Base-by-base conservation (phyloP, 768 basidiomycete species). In the Boletellus ananas region DNA sequence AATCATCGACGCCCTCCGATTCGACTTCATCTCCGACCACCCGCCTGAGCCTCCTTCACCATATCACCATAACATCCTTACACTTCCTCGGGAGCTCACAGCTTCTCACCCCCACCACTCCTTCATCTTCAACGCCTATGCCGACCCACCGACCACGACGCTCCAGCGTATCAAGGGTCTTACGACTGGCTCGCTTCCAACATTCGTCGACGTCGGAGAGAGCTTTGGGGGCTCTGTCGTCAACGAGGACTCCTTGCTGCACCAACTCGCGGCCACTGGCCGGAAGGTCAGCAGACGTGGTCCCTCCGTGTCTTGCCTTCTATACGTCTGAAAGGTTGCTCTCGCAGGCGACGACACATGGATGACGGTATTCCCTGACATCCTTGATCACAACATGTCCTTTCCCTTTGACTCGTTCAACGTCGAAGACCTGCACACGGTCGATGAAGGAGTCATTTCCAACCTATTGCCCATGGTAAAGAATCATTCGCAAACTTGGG, bases 301-400 rank as follows among this genome's bases (percentile, higher is more conserved):
- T 10, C 25, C 7, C 20, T 41, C 17, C 16, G 18, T 12, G 23
- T n/a, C 16, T 6, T 44, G 21, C n/a, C 45, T 37, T 54, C 46
- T 41, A 42, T 43, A 55, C 38, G 6, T 48, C 31, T 51, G 49
- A 69, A 73, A 88, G 79, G 70, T 90, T 45, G 90, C 87, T 1
- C 87, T 97, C 65, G 91, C 91, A 84, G 95, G 96, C 0, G 95
- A 98, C 61, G 93, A 98, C 66, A 99, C 96, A 0, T 99, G 96
- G 96, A 80, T 88, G 68, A 79, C 84, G 1, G 79, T 94, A 12
- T 99, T 94, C 62, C 91, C 94, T 0, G 71, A 79, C 45, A 71
- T 81, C 5, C 93, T 97, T 57, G 74, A 78, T 25, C 66, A 73
- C 13, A 84, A 89, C 60, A 82, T 88, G 75, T 76, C 86, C 1